Conservation (phyloP, 805 yeast species). For the Sugiyamaella americana region DNA sequence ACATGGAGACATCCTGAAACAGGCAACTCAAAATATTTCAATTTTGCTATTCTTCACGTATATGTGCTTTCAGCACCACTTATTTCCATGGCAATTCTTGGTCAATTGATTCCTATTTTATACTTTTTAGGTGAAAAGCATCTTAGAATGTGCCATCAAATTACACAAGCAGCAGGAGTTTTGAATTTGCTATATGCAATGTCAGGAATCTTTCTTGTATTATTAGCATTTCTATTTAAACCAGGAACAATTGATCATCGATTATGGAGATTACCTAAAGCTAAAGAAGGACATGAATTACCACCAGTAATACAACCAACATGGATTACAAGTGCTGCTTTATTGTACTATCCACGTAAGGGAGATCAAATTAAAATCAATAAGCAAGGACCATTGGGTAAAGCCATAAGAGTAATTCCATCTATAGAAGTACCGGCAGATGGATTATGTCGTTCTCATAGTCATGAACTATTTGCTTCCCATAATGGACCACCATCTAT, state of each 20-base stretch:
- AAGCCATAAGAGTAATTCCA: conserved; percentile 3
- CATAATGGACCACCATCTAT: not conserved
- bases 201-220: conserved; percentile 45
- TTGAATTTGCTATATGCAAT: conserved; percentile 46
- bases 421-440: conserved; percentile 3
- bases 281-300: not conserved
- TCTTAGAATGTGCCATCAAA: conserved; percentile 48
- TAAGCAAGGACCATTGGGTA: not conserved
- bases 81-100: conserved; percentile 62
- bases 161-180: conserved; percentile 45
- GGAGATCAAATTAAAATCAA: not conserved
- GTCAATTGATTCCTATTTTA: conserved; percentile 54
- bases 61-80: conserved; percentile 52
- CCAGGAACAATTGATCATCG: conserved; percentile 47
- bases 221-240: conserved; percentile 46
- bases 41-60: conserved; percentile 43
- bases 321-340: conserved; percentile 2
- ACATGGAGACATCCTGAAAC: conserved; percentile 74
- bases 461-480: not conserved
- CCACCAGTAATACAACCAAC: conserved; percentile 2
- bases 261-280: conserved; percentile 14
- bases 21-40: conserved; percentile 47
- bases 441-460: conserved; percentile 1
- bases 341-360: not conserved
- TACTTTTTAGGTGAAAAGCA: conserved; percentile 44